Percentiles rank a stretch among this genome's conserved stretches.
phyloP scores from a whole-genome alignment of 2,329 filamentous ascomycete species.

The Calonectria crousiana region DNA sequence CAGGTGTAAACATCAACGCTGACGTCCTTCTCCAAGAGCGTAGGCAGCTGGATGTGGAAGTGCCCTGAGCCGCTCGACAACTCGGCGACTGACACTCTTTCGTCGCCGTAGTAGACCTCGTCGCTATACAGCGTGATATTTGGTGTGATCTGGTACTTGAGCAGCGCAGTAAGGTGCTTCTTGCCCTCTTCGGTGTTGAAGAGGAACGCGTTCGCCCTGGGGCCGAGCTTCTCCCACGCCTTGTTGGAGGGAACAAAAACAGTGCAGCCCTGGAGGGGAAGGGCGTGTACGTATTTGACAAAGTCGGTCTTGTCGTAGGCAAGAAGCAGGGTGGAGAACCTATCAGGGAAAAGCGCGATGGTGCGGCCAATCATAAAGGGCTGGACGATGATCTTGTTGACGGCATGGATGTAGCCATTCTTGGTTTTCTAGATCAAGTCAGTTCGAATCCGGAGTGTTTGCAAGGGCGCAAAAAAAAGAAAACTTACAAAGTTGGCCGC shows the following conservation, averaged over 20 bases:
- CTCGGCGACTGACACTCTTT: conserved; percentile 42
- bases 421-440: conserved; percentile 66
- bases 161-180: conserved; percentile 81
- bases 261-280: conserved; percentile 73
- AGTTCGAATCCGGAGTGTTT: neutral
- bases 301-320: conserved; percentile 82
- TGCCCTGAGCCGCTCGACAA: conserved; percentile 44
- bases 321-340: conserved; percentile 84
- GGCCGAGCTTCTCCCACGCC: conserved; percentile 83
- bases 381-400: conserved; percentile 81
- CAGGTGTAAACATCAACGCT: conserved; percentile 78
- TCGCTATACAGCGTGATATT: conserved; percentile 87
- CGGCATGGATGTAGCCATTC: conserved; percentile 85
- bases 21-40: conserved; percentile 75
- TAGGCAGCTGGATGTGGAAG: conserved; percentile 77
- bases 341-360: conserved; percentile 75
- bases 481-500: conserved; percentile 75
- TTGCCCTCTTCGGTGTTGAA: conserved; percentile 80
- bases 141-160: conserved; percentile 83
- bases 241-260: conserved; percentile 85
- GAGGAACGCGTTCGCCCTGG: conserved; percentile 82
- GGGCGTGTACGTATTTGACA: conserved; percentile 68
- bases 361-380: conserved; percentile 71
- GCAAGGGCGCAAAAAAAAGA: conserved; percentile 35
- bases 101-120: conserved; percentile 71